Base-by-base conservation (phyloP, 2,329 filamentous ascomycete species). In the Exophiala dermatitidis region DNA sequence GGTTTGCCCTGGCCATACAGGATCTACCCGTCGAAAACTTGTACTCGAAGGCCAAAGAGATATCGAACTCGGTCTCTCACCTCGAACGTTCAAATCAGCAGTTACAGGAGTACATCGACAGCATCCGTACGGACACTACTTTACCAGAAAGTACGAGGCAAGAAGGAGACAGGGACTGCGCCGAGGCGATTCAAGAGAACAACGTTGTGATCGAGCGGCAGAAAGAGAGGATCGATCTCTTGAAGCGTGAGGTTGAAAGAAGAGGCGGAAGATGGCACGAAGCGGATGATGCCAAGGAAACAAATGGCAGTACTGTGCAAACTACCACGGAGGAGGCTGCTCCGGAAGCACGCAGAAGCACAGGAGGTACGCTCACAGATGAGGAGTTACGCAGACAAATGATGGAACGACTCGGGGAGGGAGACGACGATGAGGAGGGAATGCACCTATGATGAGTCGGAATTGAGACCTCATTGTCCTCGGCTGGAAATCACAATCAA, bases 11-110 rank as follows among this genome's bases (percentile, higher is more conserved):
- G 58, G 82, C 81, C 19, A 75, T 85, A 60, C 69, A 74, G 62
- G 74, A 77, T 53, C 77, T 85, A 5, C 76, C 80, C 6, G 68
- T 83, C 59, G 74, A 78, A 55, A 73, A 77, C 19, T 70, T 85
- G 30, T 80, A 83, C 69, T 71, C 74, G 64, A 84, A 84, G 72
- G 77, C 77, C 52, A 73, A 76, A 53, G 82, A 85, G 63, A 72
- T 85, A 6, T 71, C 71, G 41, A 84, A 84, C 69, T 78, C 74
- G 53, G 78, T 83, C 62, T 65, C 70, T 1, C 81, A 84, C 61
- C 76, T 85, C 30, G 69, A 74, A 42, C 71, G 71, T 45, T 81
- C 77, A 8, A 84, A 84, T 65, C 66, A 67, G 38, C 76, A 83
- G 62, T 73, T 84, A 47, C 69, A 75, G 46, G 70, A 74, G 4